phyloP scores from a whole-genome alignment of 2,329 filamentous ascomycete species.

The Purpureocillium takamizusanense region DNA sequence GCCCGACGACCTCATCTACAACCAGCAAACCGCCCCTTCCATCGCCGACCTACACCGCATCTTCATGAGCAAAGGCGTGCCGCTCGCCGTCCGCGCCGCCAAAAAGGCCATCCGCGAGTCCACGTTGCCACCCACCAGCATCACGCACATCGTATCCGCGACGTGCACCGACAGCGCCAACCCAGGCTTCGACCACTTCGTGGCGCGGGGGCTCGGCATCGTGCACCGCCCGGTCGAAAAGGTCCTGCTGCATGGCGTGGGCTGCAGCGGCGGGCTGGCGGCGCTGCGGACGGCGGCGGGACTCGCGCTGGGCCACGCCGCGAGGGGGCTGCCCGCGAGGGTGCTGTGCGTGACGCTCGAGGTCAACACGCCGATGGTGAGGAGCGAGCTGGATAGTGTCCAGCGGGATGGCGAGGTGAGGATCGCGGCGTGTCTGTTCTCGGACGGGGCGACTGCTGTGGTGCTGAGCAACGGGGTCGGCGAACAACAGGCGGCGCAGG shows the following conservation, averaged over 20 bases:
- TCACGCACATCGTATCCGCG: slow-evolving; percentile 59
- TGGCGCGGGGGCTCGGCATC: slow-evolving; percentile 49
- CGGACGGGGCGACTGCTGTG: slow-evolving; percentile 59
- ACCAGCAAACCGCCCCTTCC: slow-evolving; percentile 25
- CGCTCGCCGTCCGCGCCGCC: slow-evolving; percentile 45
- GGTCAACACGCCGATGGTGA: slow-evolving; percentile 49
- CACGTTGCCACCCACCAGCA: slow-evolving; percentile 36
- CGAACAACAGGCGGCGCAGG: slow-evolving; percentile 20
- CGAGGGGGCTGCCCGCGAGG: slow-evolving; percentile 49
- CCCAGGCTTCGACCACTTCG: slow-evolving; percentile 58
- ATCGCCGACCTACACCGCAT: slow-evolving; percentile 45
- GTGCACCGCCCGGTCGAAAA: slow-evolving; percentile 50
- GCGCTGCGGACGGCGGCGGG: slow-evolving; percentile 56
- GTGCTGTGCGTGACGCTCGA: slow-evolving; percentile 59
- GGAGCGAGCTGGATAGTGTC: slow-evolving; percentile 58
- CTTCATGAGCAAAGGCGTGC: slow-evolving; percentile 49
- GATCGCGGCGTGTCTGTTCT: slow-evolving; percentile 59
- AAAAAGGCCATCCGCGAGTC: slow-evolving; percentile 48
- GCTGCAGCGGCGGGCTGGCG: slow-evolving; percentile 56
- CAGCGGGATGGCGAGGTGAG: slow-evolving; percentile 48
- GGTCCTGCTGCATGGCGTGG: slow-evolving; percentile 56
- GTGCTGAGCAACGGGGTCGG: slow-evolving; percentile 57
- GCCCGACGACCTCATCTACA: too few relatives aligned
- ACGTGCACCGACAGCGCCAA: slow-evolving; percentile 64
- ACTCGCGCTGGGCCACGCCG: slow-evolving; percentile 53